phyloP scores from a whole-genome alignment of 805 yeast species.

The Blastobotrys parvus region DNA sequence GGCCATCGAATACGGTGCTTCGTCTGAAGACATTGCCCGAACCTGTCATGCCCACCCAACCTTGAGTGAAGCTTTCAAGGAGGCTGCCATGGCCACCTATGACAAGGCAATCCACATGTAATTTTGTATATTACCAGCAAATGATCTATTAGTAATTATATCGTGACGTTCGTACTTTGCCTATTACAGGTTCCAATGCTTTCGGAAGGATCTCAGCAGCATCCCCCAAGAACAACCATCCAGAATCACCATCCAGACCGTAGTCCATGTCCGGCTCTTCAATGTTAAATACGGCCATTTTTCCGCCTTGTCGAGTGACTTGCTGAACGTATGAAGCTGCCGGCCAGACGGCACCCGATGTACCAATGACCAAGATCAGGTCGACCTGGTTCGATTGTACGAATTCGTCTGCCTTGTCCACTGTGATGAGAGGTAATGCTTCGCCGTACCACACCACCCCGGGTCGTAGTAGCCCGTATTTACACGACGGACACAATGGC shows the following conservation, averaged over 20 bases:
- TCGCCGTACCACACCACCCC: constrained; percentile 98
- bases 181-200: constrained; percentile 46
- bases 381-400: constrained; percentile 52
- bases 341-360: constrained; percentile 83
- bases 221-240: constrained; percentile 75
- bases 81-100: constrained; percentile 89
- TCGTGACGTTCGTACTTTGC: constrained; percentile 8
- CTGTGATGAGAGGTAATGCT: constrained; percentile 53
- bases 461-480: constrained; percentile 63
- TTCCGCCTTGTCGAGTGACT: constrained; percentile 63
- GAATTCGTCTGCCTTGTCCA: constrained; percentile 65
- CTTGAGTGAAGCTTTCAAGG: constrained; percentile 94
- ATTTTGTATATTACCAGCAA: constrained; percentile 7
- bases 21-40: constrained; percentile 95
- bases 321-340: constrained; percentile 86
- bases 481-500: constrained; percentile 73
- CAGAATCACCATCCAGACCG: constrained; percentile 36
- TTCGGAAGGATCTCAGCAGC: constrained; percentile 63
- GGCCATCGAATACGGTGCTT: constrained; percentile 98
- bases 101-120: constrained; percentile 87
- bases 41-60: constrained; percentile 99
- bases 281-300: constrained; percentile 76
- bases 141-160: neutral
- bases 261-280: constrained; percentile 50
- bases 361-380: constrained; percentile 73